A percentile compares a stretch with the other conserved stretches of the same genome.
phyloP scores from a whole-genome alignment of 495 filamentous ascomycete species.

The Neurospora sublineolata region DNA sequence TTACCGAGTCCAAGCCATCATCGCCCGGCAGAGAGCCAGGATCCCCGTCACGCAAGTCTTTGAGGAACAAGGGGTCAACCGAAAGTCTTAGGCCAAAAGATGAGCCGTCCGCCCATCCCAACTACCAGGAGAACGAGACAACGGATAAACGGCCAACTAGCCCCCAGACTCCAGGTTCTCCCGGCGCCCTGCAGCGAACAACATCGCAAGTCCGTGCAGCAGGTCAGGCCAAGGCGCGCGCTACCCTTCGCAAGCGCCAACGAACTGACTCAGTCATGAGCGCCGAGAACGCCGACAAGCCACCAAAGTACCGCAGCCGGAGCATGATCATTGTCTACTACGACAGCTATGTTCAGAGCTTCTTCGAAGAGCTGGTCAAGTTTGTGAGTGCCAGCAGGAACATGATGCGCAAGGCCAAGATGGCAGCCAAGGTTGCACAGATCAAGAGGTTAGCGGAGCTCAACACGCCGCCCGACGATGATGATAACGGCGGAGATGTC shows the following conservation, averaged over 20 bases:
- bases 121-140: conserved; percentile 8
- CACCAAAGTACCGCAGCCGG: conserved; percentile 52
- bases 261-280: conserved; percentile 51
- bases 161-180: conserved; percentile 18
- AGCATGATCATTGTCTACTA: conserved; percentile 82
- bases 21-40: conserved; percentile 11
- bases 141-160: conserved; percentile 6
- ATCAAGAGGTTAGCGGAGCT: conserved; percentile 43
- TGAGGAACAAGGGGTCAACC: conserved; percentile 50
- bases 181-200: conserved; percentile 38
- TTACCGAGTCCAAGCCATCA: conserved; percentile 25
- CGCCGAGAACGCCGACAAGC: conserved; percentile 26
- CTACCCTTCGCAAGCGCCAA: conserved; percentile 39
- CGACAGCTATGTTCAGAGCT: conserved; percentile 71
- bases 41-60: conserved; percentile 26
- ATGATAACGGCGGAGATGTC: conserved; percentile 2
- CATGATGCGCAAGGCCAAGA: conserved; percentile 69
- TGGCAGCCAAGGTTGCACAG: conserved; percentile 49
- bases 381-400: conserved; percentile 71
- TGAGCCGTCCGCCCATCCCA: conserved; percentile 26
- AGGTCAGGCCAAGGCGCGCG: conserved; percentile 32
- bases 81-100: conserved; percentile 50
- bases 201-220: conserved; percentile 32
- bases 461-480: conserved; percentile 32
- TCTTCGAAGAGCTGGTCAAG: conserved; percentile 70